phyloP scores from a whole-genome alignment of 768 basidiomycete species.

The Lactifluus pinguis region DNA sequence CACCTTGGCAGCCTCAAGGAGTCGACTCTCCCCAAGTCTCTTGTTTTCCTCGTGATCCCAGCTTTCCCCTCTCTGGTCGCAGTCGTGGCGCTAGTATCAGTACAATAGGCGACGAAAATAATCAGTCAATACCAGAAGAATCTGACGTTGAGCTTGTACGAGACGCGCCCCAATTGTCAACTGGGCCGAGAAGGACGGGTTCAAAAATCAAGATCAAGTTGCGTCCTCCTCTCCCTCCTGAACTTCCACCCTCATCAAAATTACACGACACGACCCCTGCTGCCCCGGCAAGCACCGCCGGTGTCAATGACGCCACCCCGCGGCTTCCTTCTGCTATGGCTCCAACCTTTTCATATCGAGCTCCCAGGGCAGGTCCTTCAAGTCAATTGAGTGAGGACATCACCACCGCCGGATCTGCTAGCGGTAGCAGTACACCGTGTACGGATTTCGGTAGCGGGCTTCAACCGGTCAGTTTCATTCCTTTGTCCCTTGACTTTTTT shows the following conservation, averaged over 20 bases:
- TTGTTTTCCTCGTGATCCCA: conserved; percentile 32
- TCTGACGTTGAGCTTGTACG: conserved; percentile 49
- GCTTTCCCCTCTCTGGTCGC: conserved; percentile 30
- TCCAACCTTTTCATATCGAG: background rate
- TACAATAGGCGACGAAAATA: conserved; percentile 35
- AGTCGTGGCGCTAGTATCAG: conserved; percentile 50
- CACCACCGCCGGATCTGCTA: background rate
- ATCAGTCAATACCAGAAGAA: conserved; percentile 34
- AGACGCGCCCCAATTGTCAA: background rate
- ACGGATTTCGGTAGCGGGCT: conserved; percentile 1
- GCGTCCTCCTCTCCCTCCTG: conserved; percentile 24
- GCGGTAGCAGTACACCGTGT: background rate
- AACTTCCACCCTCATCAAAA: conserved; percentile 27
- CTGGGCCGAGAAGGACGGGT: background rate
- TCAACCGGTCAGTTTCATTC: conserved; percentile 7
- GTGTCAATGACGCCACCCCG: background rate
- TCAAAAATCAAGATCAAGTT: conserved; percentile 24
- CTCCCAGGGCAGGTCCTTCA: conserved; percentile 3
- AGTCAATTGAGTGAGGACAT: background rate
- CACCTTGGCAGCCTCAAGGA: conserved; percentile 12
- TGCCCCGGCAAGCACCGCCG: background rate
- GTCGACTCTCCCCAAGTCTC: conserved; percentile 24
- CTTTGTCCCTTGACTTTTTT: background rate
- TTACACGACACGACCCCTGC: conserved; percentile 7
- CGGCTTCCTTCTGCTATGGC: background rate